Conservation (phyloP, 116 monocot genomes). For the Papilionanthe hybrid region DNA sequence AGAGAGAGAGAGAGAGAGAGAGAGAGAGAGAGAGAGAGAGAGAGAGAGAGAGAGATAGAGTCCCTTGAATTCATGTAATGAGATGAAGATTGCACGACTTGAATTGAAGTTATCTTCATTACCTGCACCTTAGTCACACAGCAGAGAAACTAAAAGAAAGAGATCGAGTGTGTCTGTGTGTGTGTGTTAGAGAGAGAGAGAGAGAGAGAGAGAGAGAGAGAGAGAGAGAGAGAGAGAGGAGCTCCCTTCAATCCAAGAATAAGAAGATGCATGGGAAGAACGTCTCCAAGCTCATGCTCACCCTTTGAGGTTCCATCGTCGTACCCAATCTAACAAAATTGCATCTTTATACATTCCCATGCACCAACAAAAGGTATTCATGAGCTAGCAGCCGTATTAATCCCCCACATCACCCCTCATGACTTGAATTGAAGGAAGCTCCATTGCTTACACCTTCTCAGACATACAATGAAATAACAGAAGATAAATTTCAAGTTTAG, state of each 20-base stretch:
- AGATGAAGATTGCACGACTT: too few relatives aligned
- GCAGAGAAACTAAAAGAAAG: too few relatives aligned
- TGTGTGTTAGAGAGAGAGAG: background rate
- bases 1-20: too few relatives aligned
- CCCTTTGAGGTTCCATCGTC: background rate
- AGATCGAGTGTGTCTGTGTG: too few relatives aligned
- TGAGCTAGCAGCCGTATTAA: slow-evolving; percentile 7
- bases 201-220: background rate
- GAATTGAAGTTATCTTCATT: too few relatives aligned
- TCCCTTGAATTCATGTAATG: too few relatives aligned
- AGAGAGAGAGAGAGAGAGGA: slow-evolving; percentile 8
- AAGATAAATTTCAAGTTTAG: background rate
- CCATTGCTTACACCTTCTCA: background rate
- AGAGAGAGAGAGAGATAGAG: too few relatives aligned
- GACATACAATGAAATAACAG: background rate
- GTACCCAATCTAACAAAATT: background rate
- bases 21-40: too few relatives aligned
- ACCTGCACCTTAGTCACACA: too few relatives aligned
- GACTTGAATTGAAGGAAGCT: background rate
- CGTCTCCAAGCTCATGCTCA: slow-evolving; percentile 4
- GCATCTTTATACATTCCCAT: background rate
- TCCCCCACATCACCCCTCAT: background rate
- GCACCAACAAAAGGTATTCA: slow-evolving; percentile 3
- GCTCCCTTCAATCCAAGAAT: slow-evolving; percentile 9
- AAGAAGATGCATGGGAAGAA: background rate